Conservation (phyloP, 192 early-diverging fungal species). For the Rhizophagus sp. region DNA sequence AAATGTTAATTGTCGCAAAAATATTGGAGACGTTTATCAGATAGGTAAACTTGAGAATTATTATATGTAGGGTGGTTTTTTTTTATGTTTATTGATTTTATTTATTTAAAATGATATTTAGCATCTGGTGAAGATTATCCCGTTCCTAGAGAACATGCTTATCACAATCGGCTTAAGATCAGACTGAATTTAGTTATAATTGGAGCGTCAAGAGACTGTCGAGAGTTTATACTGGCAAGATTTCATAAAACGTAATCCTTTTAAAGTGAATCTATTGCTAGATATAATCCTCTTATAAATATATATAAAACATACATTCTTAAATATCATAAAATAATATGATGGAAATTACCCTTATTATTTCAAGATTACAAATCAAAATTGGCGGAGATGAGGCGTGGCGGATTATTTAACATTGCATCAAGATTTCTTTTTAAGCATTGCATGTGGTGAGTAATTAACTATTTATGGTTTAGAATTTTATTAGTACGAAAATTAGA, state of each 20-base stretch:
- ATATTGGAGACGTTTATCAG: conserved; percentile 46
- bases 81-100: not conserved
- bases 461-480: no score
- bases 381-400: no score
- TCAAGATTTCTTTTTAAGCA: no score
- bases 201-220: conserved; percentile 59
- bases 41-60: conserved; percentile 45
- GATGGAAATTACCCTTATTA: no score
- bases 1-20: conserved; percentile 77
- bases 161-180: conserved; percentile 74
- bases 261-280: conserved; percentile 35
- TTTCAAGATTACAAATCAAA: no score
- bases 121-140: conserved; percentile 81
- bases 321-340: no score
- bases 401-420: no score
- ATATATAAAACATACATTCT: no score
- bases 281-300: no score
- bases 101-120: conserved; percentile 1
- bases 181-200: conserved; percentile 81
- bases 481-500: no score
- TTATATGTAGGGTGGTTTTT: conserved; percentile 27
- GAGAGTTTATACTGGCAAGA: conserved; percentile 85
- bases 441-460: no score
- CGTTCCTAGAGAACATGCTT: conserved; percentile 85
- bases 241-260: conserved; percentile 46